These are phyloP conservation scores for Penicillium expansum DNA, from an alignment of 2,329 filamentous ascomycete species.

Conservation along the genomic window DNA sequence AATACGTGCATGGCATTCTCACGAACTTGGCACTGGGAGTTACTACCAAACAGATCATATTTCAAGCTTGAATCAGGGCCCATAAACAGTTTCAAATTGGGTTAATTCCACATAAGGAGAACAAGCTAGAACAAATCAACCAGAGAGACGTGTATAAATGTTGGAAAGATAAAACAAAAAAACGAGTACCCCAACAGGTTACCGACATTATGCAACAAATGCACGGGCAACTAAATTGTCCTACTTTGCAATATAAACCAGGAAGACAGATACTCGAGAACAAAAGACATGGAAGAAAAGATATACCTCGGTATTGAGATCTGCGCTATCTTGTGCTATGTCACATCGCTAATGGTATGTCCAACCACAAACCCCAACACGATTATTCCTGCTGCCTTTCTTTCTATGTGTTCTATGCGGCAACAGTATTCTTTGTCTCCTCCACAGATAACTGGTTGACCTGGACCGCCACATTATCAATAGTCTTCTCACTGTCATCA, in stretches of 20 bases:
- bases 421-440: background rate
- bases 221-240: no score
- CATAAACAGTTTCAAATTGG: no score
- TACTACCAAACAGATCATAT: background rate
- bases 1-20: background rate
- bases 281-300: background rate
- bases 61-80: background rate
- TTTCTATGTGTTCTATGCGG: constrained; percentile 9
- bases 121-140: constrained; percentile 8
- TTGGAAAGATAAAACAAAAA: background rate
- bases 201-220: background rate
- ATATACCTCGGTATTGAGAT: constrained; percentile 1
- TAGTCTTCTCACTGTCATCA: constrained; percentile 4
- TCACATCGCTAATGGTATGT: background rate
- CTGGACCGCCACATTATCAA: constrained; percentile 4
- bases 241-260: no score
- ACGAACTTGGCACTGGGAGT: background rate
- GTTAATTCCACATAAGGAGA: background rate
- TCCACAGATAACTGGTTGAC: constrained; percentile 3
- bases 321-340: background rate
- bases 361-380: background rate
- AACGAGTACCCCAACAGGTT: background rate
- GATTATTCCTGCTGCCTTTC: background rate
- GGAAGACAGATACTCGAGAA: background rate
- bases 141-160: constrained; percentile 7